Base-by-base conservation (phyloP, 176 grass and related monocot genomes). In the Aegilops longissima region DNA sequence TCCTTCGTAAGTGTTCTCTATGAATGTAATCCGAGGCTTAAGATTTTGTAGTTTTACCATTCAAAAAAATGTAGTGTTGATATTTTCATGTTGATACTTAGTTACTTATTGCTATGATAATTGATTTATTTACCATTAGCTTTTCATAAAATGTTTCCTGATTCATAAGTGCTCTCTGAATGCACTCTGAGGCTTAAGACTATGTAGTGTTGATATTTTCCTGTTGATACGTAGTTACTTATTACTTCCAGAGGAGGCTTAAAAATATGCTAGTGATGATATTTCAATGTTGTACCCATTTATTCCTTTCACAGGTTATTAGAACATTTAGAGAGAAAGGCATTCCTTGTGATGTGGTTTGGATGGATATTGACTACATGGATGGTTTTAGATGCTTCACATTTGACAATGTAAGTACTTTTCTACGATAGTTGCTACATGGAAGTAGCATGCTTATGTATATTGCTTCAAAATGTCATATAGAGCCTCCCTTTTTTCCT, bases 351-450 rank as follows among this genome's bases (percentile, higher is more conserved):
- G 96, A 98, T 94, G 96, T 98, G 59, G 79, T 98, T 76, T 98
- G 96, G 96, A 98, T 98, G 96, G 96, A 98, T 84, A 95, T 98
- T 81, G 93, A 98, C 80, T 95, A 98, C 87, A 98, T 98, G 96
- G 79, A 98, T 88, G 96, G 96, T 83, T 98, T 95, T 74, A 93
- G 79, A 76, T 98, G 96, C 90, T 98, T 98, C 71, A 95, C 91
- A 5, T 95, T 95, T 89, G 93, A 98, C 84, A 85, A 82, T 78
- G 96, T 94, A 89, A 80, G 89, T 86, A 69, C 29, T 29, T 79
- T 58, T 88, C 3, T 74, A 20, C 13, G 27, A 65, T 33, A 36
- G 10, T 59, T 82, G 6, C 79, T 67, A 67, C 17, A 66, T 18
- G 30, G 2, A 25, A 51, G n/a, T 66, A 77, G 61, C 61, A 76